phyloP scores from a whole-genome alignment of 2,329 filamentous ascomycete genomes.

The Microascus cirrosus region DNA sequence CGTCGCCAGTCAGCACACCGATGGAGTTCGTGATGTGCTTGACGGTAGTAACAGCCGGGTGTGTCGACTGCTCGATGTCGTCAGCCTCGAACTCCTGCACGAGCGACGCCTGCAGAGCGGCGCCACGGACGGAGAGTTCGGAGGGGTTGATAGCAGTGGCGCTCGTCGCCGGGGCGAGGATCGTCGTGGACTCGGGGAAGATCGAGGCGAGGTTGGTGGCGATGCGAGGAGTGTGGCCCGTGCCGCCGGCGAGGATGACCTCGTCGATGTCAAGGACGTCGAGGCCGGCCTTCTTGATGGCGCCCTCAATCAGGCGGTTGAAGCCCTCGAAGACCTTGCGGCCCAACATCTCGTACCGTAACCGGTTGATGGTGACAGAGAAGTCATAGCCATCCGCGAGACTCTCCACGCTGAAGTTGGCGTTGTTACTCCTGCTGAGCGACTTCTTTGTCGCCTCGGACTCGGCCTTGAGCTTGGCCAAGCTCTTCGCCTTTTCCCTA shows the following conservation, averaged over 20 bases:
- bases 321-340: conserved; percentile 83
- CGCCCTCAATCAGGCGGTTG: conserved; percentile 72
- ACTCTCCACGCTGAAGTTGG: conserved; percentile 86
- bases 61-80: conserved; percentile 92
- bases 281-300: conserved; percentile 81
- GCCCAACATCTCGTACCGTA: conserved; percentile 82
- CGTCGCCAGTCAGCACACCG: conserved; percentile 64
- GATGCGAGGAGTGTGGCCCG: conserved; percentile 87
- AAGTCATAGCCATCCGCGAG: conserved; percentile 85
- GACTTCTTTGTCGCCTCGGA: conserved; percentile 87
- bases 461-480: conserved; percentile 90
- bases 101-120: conserved; percentile 87
- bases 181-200: conserved; percentile 69
- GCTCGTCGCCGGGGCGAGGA: conserved; percentile 75
- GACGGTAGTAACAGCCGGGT: conserved; percentile 88
- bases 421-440: conserved; percentile 76
- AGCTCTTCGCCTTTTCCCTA: conserved; percentile 63
- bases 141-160: conserved; percentile 81
- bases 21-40: conserved; percentile 84
- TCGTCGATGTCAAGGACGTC: conserved; percentile 91
- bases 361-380: conserved; percentile 80
- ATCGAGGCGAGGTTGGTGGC: conserved; percentile 66
- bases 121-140: conserved; percentile 78
- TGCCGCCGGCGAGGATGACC: conserved; percentile 86
- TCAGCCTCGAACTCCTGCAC: conserved; percentile 89